Conservation (phyloP, 2,329 filamentous ascomycete genomes). For the Parastagonospora avenae region DNA sequence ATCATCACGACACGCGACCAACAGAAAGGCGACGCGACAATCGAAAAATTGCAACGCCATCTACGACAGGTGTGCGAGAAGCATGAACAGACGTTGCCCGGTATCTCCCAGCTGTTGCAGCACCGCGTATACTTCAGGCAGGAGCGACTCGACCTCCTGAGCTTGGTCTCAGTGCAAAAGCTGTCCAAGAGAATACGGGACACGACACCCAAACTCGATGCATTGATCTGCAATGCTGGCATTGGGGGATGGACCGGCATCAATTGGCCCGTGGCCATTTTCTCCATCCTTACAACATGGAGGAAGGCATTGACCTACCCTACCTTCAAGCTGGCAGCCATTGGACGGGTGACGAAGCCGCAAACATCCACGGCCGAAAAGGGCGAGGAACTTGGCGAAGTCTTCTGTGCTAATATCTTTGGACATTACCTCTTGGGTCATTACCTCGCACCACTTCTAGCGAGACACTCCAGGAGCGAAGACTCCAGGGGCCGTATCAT, state of each 20-base stretch:
- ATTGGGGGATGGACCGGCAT: slow-evolving; percentile 86
- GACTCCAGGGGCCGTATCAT: slow-evolving; percentile 69
- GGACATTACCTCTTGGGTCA: slow-evolving; percentile 92
- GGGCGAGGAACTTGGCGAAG: slow-evolving; percentile 68
- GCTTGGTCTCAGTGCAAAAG: slow-evolving; percentile 60
- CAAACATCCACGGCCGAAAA: slow-evolving; percentile 52
- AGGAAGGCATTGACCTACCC: slow-evolving; percentile 77
- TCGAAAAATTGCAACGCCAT: slow-evolving; percentile 67
- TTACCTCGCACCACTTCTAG: slow-evolving; percentile 75
- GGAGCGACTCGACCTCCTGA: slow-evolving; percentile 63
- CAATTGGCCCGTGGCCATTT: slow-evolving; percentile 67
- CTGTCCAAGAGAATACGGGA: slow-evolving; percentile 59
- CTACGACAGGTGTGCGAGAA: slow-evolving; percentile 55
- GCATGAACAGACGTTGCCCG: slow-evolving; percentile 43
- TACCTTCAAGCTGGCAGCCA: slow-evolving; percentile 69
- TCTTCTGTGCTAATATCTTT: slow-evolving; percentile 93
- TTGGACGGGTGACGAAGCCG: slow-evolving; percentile 59
- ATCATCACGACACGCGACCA: slow-evolving; percentile 81
- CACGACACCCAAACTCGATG: slow-evolving; percentile 73
- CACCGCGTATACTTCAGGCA: slow-evolving; percentile 58
- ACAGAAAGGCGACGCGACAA: slow-evolving; percentile 75
- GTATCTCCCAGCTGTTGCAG: slow-evolving; percentile 48
- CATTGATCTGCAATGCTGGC: slow-evolving; percentile 83
- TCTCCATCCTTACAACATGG: slow-evolving; percentile 64
- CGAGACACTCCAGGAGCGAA: slow-evolving; percentile 49